Conservation (phyloP, 352 stramenopile genomes). For the Phytophthora pseudosyringae region DNA sequence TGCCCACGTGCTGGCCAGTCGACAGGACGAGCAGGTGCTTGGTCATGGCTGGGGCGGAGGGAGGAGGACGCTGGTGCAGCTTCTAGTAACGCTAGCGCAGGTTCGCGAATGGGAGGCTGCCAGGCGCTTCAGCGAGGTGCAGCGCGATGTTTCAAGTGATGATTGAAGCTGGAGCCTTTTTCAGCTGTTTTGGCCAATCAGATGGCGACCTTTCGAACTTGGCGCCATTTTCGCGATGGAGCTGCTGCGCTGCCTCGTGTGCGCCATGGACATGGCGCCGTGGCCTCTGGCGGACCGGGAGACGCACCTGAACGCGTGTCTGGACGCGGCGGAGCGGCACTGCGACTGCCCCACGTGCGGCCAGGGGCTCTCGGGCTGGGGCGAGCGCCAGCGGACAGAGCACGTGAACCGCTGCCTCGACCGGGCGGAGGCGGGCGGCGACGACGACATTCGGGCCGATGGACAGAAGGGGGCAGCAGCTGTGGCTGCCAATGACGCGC, state of each 20-base stretch:
- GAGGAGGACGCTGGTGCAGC: not conserved
- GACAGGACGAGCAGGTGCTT: conserved; percentile 87
- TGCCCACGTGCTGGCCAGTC: conserved; percentile 97
- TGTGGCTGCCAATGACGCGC: not conserved
- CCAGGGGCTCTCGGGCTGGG: conserved; percentile 64
- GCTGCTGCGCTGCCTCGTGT: conserved; percentile 58
- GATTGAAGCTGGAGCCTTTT: conserved; percentile 14
- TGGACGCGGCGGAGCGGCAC: conserved; percentile 49
- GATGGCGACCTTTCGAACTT: conserved; percentile 3
- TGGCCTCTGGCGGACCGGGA: conserved; percentile 57
- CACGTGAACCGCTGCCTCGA: conserved; percentile 81
- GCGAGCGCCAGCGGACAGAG: conserved; percentile 66
- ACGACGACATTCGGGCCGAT: not conserved
- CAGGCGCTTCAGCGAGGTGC: no score
- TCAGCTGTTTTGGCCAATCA: conserved; percentile 12
- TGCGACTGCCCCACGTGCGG: conserved; percentile 67
- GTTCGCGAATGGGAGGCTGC: not conserved
- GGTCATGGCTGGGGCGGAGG: conserved; percentile 37
- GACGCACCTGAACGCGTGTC: conserved; percentile 78
- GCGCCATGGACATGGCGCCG: conserved; percentile 60
- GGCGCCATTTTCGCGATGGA: conserved; percentile 5
- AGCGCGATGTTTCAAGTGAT: conserved; percentile 24
- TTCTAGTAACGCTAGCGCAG: not conserved
- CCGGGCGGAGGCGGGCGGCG: conserved; percentile 7
- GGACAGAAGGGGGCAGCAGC: not conserved